Base-by-base conservation (phyloP, 192 early-diverging fungal genomes). In the Entophlyctis luteolus region DNA sequence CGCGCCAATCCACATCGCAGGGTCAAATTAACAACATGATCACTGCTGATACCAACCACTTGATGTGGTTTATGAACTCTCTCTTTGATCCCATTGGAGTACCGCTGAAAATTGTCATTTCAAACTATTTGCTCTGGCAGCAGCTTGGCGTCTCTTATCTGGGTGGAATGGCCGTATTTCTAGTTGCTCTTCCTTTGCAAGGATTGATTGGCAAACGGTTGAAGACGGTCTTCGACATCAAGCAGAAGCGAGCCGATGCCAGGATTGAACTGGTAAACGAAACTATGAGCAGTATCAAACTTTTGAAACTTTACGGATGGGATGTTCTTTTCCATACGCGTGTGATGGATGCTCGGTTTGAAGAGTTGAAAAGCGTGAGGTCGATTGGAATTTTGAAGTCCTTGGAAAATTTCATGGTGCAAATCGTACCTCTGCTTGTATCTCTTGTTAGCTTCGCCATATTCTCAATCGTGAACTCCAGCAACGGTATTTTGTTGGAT, bases 11-110 rank as follows among this genome's bases (percentile, higher is more conserved):
- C 10, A 72, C 70, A 5, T 72, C 70, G 8, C 42, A 50, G 0
- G 70, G 70, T 4, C 70, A 72, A 49, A 54, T 72, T 39, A 65
- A 55, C 52, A 72, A 72, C 54, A 39, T 56, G 36, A 28, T 72
- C 6, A 36, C 63, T 22, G 53, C 53, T 14, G 70, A 72, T 35
- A 68, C 70, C 45, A 45, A 55, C 31, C 70, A 63, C 42, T 33
- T 72, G 29, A 53, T 56, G 54, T 55, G 53, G 39, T 66, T 38
- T 35, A 66, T 72, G 18, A 29, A 25, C 10, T 34, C 55, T 20
- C 39, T 32, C n/a, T 63, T 36, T 37, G 22, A n/a, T 0, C 52
- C 53, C 8, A 4, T 60, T 2, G 54, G 48, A 50, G 50, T 58
- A 23, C 70, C 70, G 5, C 18, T 72, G 18, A 68, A 72, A 34